Evolutionary conservation across 2,329 filamentous ascomycete genomes (phyloP), one percentile per base, ranked within the genome.

Genomic region (Ophiostoma angusticollis): DNA sequence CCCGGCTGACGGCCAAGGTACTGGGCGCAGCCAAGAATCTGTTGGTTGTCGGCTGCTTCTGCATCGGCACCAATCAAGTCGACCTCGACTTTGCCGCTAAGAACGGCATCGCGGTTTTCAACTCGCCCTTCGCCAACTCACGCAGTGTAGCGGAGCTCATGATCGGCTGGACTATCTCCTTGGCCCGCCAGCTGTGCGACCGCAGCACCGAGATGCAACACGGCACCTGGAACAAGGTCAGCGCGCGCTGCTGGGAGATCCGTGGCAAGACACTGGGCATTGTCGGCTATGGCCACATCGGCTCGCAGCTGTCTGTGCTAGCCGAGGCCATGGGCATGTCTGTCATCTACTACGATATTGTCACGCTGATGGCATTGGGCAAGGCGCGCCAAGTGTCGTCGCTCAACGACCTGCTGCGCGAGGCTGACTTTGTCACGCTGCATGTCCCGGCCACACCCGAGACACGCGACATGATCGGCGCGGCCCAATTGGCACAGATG

Each of bases 291-390:
- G 91, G 91, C 45, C 91, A 98, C 58, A 96, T 98, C 56, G 91
- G 91, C 46, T 87, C 85, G 37, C 91, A 98, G 61, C 67, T 98
- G 47, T 96, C 87, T 1, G 91, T 98, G 30, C 68, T 98, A 47
- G 87, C 91, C 21, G 91, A 98, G 62, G 78, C 89, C 18, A 94
- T 98, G 86, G 91, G 91, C 35, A 95, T 98, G 89, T 78, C 72
- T 13, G 91, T 98, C 53, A 87, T 96, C 52, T 98, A 95, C 69
- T 96, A 93, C 60, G 91, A 98, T 59, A 78, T 94, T 6, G 63
- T 94, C 46, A 93, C 87, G 50, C 70, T 96, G 50, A 98, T 98
- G 91, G 82, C 83, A 31, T 65, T 98, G 57, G 91, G 91, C 40
- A 93, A 83, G 9, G 78, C 89, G 23, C 78, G 72, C 49, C 91